Evolutionary conservation across 2,329 filamentous ascomycete genomes (phyloP), one percentile per base, ranked within the genome.

Genomic region (Microascus cirrosus): DNA sequence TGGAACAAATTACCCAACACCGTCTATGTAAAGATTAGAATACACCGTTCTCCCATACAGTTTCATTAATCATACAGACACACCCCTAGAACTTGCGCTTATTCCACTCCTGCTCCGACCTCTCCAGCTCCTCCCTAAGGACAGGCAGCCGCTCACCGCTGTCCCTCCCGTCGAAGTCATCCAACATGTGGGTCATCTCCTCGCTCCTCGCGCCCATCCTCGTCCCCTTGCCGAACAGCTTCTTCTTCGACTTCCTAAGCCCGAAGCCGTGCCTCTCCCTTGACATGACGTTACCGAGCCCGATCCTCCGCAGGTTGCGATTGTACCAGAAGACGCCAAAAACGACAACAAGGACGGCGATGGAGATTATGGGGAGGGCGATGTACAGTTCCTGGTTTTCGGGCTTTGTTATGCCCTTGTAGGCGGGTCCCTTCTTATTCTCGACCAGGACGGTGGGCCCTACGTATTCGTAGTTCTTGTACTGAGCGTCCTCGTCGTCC

Each of bases 291-390:
- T 76, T 79, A 57, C 77, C 79, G 53, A 83, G 64, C 4, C 70
- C 69, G 60, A 83, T 79, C 60, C 66, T 66, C 58, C 80, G 74
- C n/a, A 72, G 68, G 63, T 76, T 73, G 58, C 74, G 71, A 68
- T 82, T 80, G 74, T 75, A 82, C 73, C 85, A 57, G 71, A 78
- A 74, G 69, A 83, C 66, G 69, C 85, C 73, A 70, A 84, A 51
- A 63, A 82, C 60, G 61, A 79, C 70, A 54, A 82, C 60, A 50
- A 71, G 54, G 57, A 80, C 68, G 64, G 76, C 71, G 55, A 74
- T 76, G n/a, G 80, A 67, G 22, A 79, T 69, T 57, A 72, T 68
- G 20, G 81, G 80, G 6, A 84, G 71, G 15, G 75, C 80, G 62
- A 84, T 79, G 65, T 74, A 73, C 52, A 84, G 69, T 32, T 74